Base-by-base conservation (phyloP, 1,139 yeast genomes). In the Kodamaea ohmeri region DNA sequence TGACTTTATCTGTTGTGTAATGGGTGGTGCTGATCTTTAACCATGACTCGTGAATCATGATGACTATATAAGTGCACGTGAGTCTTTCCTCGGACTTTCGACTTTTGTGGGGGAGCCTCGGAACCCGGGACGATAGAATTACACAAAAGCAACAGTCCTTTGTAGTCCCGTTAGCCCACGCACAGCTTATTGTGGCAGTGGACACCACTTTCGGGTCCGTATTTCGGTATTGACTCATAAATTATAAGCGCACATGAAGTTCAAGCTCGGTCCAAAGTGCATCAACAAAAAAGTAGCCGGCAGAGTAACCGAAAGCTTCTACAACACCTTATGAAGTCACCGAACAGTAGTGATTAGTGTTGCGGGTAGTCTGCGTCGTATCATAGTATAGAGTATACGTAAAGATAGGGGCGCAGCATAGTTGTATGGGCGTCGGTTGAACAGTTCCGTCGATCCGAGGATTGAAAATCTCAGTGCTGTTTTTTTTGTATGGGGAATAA, bases 361-460 rank as follows among this genome's bases (percentile, higher is more conserved):
- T 20, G 22, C 9, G 22, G 12, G 12, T 6, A 24, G 26, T 24
- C 26, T 24, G 7, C 26, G 12, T 25, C 8, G 22, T 20, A 9
- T 20, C 6, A 9, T 7, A 9, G 22, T 20, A 20, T 20, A 20
- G 22, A 7, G 9, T 9, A 7, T 7, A 9, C 22, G 22, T 20
- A 7, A 20, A 20, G 22, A 20, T 6, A 9, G n/a, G n/a, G n/a
- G n/a, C n/a, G n/a, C n/a, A n/a, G n/a, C n/a, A n/a, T n/a, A 20
- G 6, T 20, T 20, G 9, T 20, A 7, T 7, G 22, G 22, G 8
- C 29, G 6, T 25, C 29, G 15, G 15, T 25, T 6, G 15, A 6
- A 6, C 19, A 6, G 25, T 22, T 32, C 35, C 39, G 25, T 21
- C 31, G 12, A 32, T 26, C 39, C 39, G 39, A 36, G 39, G 39